Percentiles rank a stretch among this genome's conserved stretches.
phyloP scores from a whole-genome alignment of 139 green algal genomes.

The Pleodorina starrii region DNA sequence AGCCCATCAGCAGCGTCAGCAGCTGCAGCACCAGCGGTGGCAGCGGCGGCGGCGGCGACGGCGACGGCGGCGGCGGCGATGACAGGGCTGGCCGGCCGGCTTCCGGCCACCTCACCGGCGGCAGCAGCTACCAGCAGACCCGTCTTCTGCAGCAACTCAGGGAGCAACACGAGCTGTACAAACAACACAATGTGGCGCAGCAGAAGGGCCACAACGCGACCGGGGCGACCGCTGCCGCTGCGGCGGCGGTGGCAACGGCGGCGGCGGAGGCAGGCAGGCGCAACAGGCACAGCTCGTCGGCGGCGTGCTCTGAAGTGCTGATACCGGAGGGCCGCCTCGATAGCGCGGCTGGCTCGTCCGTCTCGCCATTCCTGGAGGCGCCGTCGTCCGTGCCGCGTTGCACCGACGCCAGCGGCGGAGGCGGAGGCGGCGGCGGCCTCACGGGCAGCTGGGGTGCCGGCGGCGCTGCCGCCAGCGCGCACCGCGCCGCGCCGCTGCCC shows the following conservation, averaged over 20 bases:
- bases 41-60: background rate
- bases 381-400: no score
- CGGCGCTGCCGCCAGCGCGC: background rate
- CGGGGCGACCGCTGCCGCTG: background rate
- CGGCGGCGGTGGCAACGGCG: background rate
- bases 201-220: background rate
- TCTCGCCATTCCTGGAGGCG: no score
- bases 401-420: background rate
- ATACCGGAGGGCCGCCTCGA: no score
- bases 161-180: background rate
- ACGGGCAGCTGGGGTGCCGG: background rate
- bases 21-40: no score
- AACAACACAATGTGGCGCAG: background rate
- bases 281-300: no score
- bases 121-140: constrained; percentile 4
- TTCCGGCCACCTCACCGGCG: background rate
- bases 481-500: no score
- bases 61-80: background rate
- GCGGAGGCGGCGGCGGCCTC: background rate
- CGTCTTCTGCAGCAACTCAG: constrained; percentile 18
- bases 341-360: no score
- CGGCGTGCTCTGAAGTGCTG: no score
- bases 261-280: background rate
- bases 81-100: background rate
- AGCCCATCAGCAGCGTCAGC: no score